Base-by-base conservation (phyloP, 169 alveolate species). In the Theileria equi region DNA sequence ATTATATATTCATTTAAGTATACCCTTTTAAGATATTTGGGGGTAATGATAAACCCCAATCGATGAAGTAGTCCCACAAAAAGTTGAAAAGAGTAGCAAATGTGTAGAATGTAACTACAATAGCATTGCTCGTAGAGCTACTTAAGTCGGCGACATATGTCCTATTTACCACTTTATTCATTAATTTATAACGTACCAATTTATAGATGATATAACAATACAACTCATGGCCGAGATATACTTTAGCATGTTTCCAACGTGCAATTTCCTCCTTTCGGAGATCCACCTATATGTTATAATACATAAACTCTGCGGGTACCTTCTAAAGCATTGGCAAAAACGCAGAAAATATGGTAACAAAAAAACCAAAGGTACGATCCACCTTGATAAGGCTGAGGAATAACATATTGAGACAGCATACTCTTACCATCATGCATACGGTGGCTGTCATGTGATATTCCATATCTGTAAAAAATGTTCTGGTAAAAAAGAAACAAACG, bases 21-120 rank as follows among this genome's bases (percentile, higher is more conserved):
- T 65, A 80, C 88, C 81, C 76, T 38, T 69, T 68, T 44, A 84
- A 80, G 29, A 73, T 69, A 44, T 84, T 67, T 31, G 60, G 65
- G 21, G 64, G 72, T 8, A 76, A 53, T n/a, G 69, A 47, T 19
- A 92, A 81, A 13, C 94, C 94, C 96, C 96, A 92, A 57, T 92
- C 96, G 65, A 90, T 74, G 63, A 81, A 84, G 43, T 73, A 68
- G 41, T 92, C 96, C 96, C 96, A 92, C 48, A 73, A 60, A 21
- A 90, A 78, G 92, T 83, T 90, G 70, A 79, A 90, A 17, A 88
- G 54, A 0, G 96, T 87, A 4, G 94, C 93, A 36, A 80, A 43
- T 40, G 86, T 70, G 81, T 91, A 91, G 13, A 85, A 81, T 32
- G 89, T 40, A 32, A 89, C 80, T 70, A 89, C 71, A 36, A 89